A percentile compares a stretch with the other conserved stretches of the same genome.
Conservation (phyloP, 106 monocot species). For the Triglochin maritima region DNA sequence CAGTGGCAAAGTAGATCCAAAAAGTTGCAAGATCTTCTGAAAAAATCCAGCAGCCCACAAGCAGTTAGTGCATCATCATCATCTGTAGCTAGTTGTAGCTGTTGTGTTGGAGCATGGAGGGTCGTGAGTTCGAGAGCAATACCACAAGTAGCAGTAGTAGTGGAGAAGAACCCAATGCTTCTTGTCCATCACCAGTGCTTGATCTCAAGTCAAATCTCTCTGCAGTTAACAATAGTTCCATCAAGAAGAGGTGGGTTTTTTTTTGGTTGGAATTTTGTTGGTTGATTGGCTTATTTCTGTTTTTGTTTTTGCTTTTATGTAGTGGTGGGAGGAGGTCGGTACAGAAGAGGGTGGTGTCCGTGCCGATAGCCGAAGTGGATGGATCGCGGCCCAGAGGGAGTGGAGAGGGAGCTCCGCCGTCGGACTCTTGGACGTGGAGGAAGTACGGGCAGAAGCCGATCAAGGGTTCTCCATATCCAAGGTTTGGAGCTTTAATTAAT, state of each 20-base stretch:
- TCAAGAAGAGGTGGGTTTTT: neutral
- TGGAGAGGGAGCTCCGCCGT: conserved; percentile 44
- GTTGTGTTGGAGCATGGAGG: no score
- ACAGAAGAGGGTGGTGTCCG: conserved; percentile 54
- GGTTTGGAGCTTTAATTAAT: conserved; percentile 12
- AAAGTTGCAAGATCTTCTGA: no score
- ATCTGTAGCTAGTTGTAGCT: no score
- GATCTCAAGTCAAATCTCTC: no score
- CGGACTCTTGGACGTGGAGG: conserved; percentile 68
- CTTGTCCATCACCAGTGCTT: no score
- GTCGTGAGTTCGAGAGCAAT: no score
- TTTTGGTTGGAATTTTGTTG: neutral
- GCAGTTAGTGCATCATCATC: no score
- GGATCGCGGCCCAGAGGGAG: conserved; percentile 33
- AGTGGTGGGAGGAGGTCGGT: conserved; percentile 36
- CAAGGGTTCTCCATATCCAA: conserved; percentile 72
- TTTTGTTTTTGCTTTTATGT: neutral
- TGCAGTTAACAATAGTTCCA: no score
- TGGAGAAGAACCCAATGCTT: no score
- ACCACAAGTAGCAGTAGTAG: no score
- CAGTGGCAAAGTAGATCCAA: no score
- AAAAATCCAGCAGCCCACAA: no score
- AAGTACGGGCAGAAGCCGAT: conserved; percentile 91
- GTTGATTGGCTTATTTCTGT: neutral
- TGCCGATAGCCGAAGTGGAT: conserved; percentile 45